Base-by-base conservation (phyloP, 306 rosid genomes). In the Dryas octopetala region DNA sequence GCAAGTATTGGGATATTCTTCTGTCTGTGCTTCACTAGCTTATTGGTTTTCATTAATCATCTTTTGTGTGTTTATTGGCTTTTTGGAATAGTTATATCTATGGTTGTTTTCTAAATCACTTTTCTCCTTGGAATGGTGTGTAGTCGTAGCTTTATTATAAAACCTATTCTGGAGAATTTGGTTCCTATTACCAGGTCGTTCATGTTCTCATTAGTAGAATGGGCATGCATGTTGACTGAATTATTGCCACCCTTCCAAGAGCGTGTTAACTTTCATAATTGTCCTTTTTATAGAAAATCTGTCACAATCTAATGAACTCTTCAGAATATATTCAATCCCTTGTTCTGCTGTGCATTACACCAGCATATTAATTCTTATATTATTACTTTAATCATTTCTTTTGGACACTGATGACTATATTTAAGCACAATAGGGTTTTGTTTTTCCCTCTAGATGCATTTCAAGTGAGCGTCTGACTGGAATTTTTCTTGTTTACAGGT, bases 401-500 rank as follows among this genome's bases (percentile, higher is more conserved):
- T n/a, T 3, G 41, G 17, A 38, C 40, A 15, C 11, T 15, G 40
- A 14, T 15, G 16, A 16, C 9, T 51, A 38, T 40, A 52, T 52
- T 19, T 60, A 52, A 47, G 62, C 15, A 47, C n/a, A 17, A 7
- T 38, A 9, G 6, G 14, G 41, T 12, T 44, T 10, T 55, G 41
- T 50, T 45, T 50, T 40, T 58, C 55, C n/a, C 4, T 61, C 2
- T 41, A 8, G 69, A 52, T 57, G 26, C 16, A 8, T 15, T 38
- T 23, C 23, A 23, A 23, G 23, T 69, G 52, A 71, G 19, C 64
- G 52, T 44, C 82, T 84, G 66, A 78, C 86, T 38, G 19, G 61
- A 63, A 16, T 54, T 66, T 62, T 77, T 79, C 79, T 68, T 79
- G 62, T 67, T 76, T 43, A 38, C 70, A 92, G 97, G 98, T 68